phyloP scores from a whole-genome alignment of 2,329 filamentous ascomycete species.

The Gnomoniopsis sp. region DNA sequence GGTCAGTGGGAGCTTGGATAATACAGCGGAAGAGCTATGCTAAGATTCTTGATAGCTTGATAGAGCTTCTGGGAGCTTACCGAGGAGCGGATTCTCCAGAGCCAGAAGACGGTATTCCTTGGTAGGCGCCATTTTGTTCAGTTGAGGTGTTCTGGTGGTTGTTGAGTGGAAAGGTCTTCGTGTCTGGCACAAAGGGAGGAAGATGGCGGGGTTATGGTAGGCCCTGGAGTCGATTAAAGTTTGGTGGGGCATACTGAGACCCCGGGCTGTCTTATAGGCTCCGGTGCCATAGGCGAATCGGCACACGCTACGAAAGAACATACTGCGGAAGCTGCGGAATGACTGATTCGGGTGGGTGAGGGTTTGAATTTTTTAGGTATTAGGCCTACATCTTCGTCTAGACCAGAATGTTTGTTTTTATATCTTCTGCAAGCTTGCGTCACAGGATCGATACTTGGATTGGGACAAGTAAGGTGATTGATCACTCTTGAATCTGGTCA shows the following conservation, averaged over 20 bases:
- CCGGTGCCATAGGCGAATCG: slow-evolving; percentile 12
- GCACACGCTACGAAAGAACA: slow-evolving; percentile 12
- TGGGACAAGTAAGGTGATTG: slow-evolving; percentile 14
- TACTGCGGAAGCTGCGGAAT: slow-evolving; percentile 5
- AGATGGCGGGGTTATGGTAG: slow-evolving; percentile 27
- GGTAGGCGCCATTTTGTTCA: slow-evolving; percentile 61
- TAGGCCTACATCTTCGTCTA: no score
- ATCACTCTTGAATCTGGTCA: slow-evolving; percentile 10
- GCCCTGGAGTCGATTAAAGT: slow-evolving; percentile 12
- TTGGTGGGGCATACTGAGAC: slow-evolving; percentile 17
- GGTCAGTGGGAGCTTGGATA: slow-evolving; percentile 1
- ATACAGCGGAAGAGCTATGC: background rate
- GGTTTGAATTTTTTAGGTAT: background rate
- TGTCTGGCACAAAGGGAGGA: slow-evolving; percentile 22
- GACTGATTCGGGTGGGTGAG: background rate
- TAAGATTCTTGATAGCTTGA: slow-evolving; percentile 21
- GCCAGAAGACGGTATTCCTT: slow-evolving; percentile 88
- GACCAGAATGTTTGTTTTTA: background rate
- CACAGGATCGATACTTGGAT: background rate
- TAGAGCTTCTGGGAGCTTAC: slow-evolving; percentile 46
- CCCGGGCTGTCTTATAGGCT: slow-evolving; percentile 5
- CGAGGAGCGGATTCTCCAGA: slow-evolving; percentile 96
- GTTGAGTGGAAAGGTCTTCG: slow-evolving; percentile 18
- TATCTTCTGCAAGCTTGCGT: background rate
- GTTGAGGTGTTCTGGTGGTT: slow-evolving; percentile 18